These are phyloP conservation scores for Rosa persica DNA, from an alignment of 306 rosid genomes.

Conservation along the genomic window DNA sequence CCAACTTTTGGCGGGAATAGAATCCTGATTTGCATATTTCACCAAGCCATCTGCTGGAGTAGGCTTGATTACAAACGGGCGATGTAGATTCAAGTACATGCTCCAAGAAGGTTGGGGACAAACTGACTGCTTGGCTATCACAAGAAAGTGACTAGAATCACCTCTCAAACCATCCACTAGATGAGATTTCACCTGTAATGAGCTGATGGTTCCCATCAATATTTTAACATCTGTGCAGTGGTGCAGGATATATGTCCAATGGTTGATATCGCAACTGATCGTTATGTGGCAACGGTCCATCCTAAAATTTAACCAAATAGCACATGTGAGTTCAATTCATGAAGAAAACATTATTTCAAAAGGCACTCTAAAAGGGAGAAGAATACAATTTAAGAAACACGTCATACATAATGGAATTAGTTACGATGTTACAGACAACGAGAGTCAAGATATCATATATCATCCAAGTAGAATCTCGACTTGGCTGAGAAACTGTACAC, in stretches of 20 bases:
- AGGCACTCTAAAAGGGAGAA: background rate
- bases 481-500: too few relatives aligned
- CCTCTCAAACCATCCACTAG: background rate
- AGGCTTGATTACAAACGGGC: background rate
- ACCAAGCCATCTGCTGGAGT: background rate
- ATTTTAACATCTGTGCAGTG: slow-evolving; percentile 76
- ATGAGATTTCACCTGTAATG: background rate
- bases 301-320: slow-evolving; percentile 40
- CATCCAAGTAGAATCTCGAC: too few relatives aligned
- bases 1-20: background rate
- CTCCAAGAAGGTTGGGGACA: background rate
- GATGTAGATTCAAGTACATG: background rate
- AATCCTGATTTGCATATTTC: slow-evolving; percentile 2
- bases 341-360: background rate
- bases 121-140: background rate
- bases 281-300: slow-evolving; percentile 72
- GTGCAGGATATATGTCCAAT: slow-evolving; percentile 72
- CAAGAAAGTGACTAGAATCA: background rate
- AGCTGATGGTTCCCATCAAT: slow-evolving; percentile 24
- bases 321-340: background rate
- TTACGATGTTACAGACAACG: background rate
- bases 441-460: background rate
- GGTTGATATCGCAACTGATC: slow-evolving; percentile 56
- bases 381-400: background rate
- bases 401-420: background rate